Percentiles rank a stretch among this genome's conserved stretches.
Conservation (phyloP, 352 stramenopile genomes). For the Phytopythium kandeliae region DNA sequence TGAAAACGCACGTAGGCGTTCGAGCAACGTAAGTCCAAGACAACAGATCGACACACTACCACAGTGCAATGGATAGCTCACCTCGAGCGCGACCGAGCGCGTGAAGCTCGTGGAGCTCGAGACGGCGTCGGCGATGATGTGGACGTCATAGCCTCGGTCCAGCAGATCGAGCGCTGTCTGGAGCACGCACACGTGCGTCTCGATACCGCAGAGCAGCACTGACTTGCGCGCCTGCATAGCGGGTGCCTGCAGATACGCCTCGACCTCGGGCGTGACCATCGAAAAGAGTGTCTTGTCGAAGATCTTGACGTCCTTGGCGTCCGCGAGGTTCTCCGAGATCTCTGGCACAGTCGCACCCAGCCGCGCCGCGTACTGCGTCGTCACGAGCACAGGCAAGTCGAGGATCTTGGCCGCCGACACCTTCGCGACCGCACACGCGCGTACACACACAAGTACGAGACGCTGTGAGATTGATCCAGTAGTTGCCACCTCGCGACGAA, state of each 20-base stretch:
- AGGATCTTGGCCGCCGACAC: slow-evolving; percentile 74
- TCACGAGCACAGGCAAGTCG: slow-evolving; percentile 91
- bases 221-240: slow-evolving; percentile 55
- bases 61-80: slow-evolving; percentile 10
- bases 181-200: slow-evolving; percentile 93
- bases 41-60: too few species aligned
- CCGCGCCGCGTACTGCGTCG: slow-evolving; percentile 95
- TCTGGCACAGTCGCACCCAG: slow-evolving; percentile 89
- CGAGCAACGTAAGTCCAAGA: too few species aligned
- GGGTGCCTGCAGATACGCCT: slow-evolving; percentile 49
- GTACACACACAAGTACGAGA: neutral
- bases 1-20: too few species aligned
- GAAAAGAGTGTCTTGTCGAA: slow-evolving; percentile 99
- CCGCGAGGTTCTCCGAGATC: slow-evolving; percentile 50
- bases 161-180: slow-evolving; percentile 97
- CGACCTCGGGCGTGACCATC: slow-evolving; percentile 95
- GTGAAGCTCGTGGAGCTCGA: slow-evolving; percentile 88
- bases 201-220: slow-evolving; percentile 96
- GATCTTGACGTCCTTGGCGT: slow-evolving; percentile 39
- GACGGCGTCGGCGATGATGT: slow-evolving; percentile 95
- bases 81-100: slow-evolving; percentile 88
- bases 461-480: too few species aligned
- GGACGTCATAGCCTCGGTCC: slow-evolving; percentile 94
- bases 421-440: too few species aligned
- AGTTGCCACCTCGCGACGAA: too few species aligned